These are phyloP conservation scores for Trichoderma oligosporum DNA, from an alignment of 2,329 filamentous ascomycete species.

Conservation along the genomic window DNA sequence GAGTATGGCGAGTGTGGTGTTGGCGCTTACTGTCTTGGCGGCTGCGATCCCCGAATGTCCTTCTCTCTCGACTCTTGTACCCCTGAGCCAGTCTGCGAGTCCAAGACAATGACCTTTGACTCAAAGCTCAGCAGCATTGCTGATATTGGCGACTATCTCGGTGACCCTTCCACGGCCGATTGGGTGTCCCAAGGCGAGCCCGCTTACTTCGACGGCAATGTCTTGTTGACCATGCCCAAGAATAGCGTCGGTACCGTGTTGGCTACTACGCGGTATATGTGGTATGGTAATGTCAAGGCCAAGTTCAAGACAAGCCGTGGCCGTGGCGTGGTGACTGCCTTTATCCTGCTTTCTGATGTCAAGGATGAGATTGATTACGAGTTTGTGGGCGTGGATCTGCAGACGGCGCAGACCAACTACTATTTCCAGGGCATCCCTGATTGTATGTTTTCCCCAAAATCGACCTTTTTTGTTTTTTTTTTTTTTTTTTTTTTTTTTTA, in stretches of 20 bases:
- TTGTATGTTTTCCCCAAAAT: conserved; percentile 52
- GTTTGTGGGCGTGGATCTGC: conserved; percentile 77
- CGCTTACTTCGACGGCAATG: conserved; percentile 60
- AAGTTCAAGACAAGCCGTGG: conserved; percentile 81
- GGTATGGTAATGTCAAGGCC: conserved; percentile 92
- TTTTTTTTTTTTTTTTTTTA: no score
- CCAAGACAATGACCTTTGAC: conserved; percentile 68
- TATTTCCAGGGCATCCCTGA: conserved; percentile 92
- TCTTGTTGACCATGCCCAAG: conserved; percentile 85
- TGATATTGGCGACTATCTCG: conserved; percentile 77
- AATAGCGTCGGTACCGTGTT: conserved; percentile 83
- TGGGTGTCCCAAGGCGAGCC: conserved; percentile 86
- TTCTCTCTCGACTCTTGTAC: conserved; percentile 80
- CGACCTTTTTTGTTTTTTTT: no score
- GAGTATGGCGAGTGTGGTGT: conserved; percentile 92
- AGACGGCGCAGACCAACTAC: conserved; percentile 85
- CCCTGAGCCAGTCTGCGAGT: conserved; percentile 77
- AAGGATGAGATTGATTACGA: conserved; percentile 99
- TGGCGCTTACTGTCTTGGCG: conserved; percentile 91
- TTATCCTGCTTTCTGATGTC: conserved; percentile 91
- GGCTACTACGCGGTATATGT: conserved; percentile 80
- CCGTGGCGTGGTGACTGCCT: conserved; percentile 88
- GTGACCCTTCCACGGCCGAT: conserved; percentile 72
- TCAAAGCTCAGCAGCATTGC: conserved; percentile 61
- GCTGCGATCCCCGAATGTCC: conserved; percentile 86